Evolutionary conservation across 2,329 filamentous ascomycete genomes (phyloP), one percentile per base, ranked within the genome.

Genomic region (Neofusicoccum laricinum): DNA sequence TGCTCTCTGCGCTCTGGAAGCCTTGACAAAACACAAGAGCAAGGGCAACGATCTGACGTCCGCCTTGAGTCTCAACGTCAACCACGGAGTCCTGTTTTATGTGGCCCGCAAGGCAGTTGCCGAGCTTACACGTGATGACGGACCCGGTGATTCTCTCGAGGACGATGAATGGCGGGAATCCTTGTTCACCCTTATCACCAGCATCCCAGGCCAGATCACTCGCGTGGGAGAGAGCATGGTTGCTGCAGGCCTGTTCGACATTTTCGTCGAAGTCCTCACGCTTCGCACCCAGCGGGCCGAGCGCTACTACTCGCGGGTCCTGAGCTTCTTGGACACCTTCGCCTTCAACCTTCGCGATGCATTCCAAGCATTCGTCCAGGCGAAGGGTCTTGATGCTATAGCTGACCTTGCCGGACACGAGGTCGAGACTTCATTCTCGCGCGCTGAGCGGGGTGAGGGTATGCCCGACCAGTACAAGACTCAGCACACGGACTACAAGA

Each of bases 31-130:
- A 72, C 92, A 92, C 73, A 89, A 90, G 70, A 81, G 84, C 64
- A 93, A 92, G 72, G 86, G 89, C 34, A 81, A 87, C 38, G 95
- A 99, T 74, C 90, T 99, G 25, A 88, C 93, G 67, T 88, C 92
- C 46, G 93, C 95, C n/a, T 81, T 99, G 46, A 96, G 93, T 71
- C 92, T 96, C 62, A 97, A 94, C 70, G 94, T 98, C 41, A 98
- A 96, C 71, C 96, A 99, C 71, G 96, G 95, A 14, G 90, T 98
- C 34, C 84, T 99, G 49, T 90, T 98, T 69, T 98, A 97, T 72
- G 86, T 97, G 69, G 90, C 97, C 57, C 87, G 94, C 64, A 97
- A 96, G 77, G 91, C 93, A 10, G 91, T 98, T 64, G 89, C 90
- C 17, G 91, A 93, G 67, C 89, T 99, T 79, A 87, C 69, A 25